A percentile compares a stretch with the other conserved stretches of the same genome.
Conservation (phyloP, 2,329 filamentous ascomycete genomes). For the Beauveria sp. region DNA sequence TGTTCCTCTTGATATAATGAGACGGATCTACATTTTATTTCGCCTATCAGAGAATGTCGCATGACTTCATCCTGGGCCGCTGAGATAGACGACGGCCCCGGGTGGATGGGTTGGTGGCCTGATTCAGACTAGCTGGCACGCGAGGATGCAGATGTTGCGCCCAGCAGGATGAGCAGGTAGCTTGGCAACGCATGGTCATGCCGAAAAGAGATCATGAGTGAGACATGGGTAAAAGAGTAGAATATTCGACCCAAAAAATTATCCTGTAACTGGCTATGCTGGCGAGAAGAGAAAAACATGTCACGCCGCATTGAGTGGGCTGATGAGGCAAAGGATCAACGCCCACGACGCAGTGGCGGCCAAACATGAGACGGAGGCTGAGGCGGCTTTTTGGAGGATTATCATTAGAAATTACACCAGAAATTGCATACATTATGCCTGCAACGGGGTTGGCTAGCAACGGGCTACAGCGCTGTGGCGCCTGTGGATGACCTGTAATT, state of each 20-base stretch:
- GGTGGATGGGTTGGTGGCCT: slow-evolving; percentile 2
- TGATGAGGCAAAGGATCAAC: not conserved
- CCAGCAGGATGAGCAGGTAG: not conserved
- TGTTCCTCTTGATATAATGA: too few relatives aligned
- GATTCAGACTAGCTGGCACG: not conserved
- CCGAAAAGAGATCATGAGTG: not conserved
- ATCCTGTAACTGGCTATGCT: not conserved
- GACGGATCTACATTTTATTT: too few relatives aligned
- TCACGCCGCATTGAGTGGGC: not conserved
- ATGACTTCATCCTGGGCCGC: not conserved
- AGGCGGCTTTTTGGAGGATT: too few relatives aligned
- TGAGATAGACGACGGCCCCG: not conserved
- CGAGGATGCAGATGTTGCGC: not conserved
- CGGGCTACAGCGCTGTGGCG: not conserved
- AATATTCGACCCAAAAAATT: not conserved
- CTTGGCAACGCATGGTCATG: not conserved
- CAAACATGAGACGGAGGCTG: not conserved
- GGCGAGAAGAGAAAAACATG: not conserved
- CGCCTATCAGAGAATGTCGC: too few relatives aligned
- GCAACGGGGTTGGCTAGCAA: not conserved
- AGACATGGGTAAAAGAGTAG: not conserved
- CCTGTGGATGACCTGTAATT: not conserved
- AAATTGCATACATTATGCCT: not conserved
- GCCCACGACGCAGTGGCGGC: not conserved
- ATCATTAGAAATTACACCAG: too few relatives aligned